Evolutionary conservation across 139 green algal genomes (phyloP), one percentile per base, ranked within the genome.

Genomic region (Mychonastes homosphaera): DNA sequence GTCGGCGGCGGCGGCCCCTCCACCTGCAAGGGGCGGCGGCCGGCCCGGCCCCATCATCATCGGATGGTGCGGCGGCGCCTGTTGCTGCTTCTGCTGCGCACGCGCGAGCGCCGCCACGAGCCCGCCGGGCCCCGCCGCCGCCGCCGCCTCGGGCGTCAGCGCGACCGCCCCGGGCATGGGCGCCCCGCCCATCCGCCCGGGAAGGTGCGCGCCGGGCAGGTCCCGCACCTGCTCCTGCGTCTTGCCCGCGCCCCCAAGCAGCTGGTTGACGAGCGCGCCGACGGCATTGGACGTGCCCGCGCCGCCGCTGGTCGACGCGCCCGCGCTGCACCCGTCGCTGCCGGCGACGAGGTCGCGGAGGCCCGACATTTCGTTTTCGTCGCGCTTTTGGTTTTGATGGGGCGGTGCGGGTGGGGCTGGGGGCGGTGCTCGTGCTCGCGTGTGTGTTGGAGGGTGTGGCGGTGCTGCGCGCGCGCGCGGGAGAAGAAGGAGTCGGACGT

Each of bases 291-390:
- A 86, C 0, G 83, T 77, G 0, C 83, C 79, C 16, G 74, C 74
- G 12, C 77, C 77, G 57, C 84, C 81, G 7, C 56, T 62, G 0
- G 75, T 67, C 2, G 68, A 80, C n/a, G n/a, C n/a, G n/a, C n/a
- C n/a, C n/a, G n/a, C n/a, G n/a, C n/a, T n/a, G 63, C 87, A 95
- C 10, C 66, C 72, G 52, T 94, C 87, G 28, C 60, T 76, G 35
- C 82, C 85, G 0, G 87, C 88, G 1, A 93, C 86, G 1, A 94
- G 48, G 21, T 84, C 78, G 2, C 87, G 63, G 3, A 94, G 63
- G 21, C 74, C 65, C 76, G n/a, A n/a, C n/a, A n/a, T n/a, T n/a
- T n/a, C n/a, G n/a, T n/a, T n/a, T n/a, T n/a, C n/a, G n/a, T n/a
- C n/a, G n/a, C n/a, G n/a, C n/a, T n/a, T n/a, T n/a, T n/a, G n/a